Evolutionary conservation across 768 basidiomycete genomes (phyloP).

Genomic region (Leccinum variicolor): DNA sequence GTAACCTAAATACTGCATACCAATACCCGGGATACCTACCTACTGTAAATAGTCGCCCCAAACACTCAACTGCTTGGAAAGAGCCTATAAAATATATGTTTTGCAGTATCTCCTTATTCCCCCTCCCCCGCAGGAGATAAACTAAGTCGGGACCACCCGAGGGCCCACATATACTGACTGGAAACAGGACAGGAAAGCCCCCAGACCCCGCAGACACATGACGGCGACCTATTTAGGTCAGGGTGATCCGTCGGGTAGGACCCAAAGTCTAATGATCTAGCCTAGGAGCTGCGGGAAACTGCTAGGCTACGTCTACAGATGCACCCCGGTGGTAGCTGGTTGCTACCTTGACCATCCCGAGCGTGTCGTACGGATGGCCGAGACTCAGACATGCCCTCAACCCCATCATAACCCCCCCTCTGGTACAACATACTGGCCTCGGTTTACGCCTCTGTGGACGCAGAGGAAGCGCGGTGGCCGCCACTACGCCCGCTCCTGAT

Average conservation of each 20-base stretch:
- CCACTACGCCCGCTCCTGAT: background rate
- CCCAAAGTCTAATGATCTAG: background rate
- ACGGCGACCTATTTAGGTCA: background rate
- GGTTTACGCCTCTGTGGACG: background rate
- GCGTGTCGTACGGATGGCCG: background rate
- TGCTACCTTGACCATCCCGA: background rate
- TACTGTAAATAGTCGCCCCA: no score
- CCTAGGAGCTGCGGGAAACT: background rate
- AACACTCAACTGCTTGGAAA: no score
- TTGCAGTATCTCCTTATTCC: no score
- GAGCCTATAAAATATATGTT: no score
- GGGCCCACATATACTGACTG: background rate
- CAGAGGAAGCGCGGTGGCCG: background rate
- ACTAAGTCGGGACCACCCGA: background rate
- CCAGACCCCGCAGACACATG: background rate
- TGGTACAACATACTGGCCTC: background rate
- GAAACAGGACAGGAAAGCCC: background rate
- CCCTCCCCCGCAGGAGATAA: no score
- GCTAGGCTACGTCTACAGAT: background rate
- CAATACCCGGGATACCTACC: no score
- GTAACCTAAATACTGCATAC: no score
- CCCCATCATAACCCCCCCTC: background rate
- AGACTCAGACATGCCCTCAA: background rate
- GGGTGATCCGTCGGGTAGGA: background rate
- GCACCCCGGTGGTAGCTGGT: background rate